Evolutionary conservation across 1,284 basidiomycete genomes (phyloP), one percentile per base, ranked within the genome.

Genomic region (Lignosus rhinocerotis): DNA sequence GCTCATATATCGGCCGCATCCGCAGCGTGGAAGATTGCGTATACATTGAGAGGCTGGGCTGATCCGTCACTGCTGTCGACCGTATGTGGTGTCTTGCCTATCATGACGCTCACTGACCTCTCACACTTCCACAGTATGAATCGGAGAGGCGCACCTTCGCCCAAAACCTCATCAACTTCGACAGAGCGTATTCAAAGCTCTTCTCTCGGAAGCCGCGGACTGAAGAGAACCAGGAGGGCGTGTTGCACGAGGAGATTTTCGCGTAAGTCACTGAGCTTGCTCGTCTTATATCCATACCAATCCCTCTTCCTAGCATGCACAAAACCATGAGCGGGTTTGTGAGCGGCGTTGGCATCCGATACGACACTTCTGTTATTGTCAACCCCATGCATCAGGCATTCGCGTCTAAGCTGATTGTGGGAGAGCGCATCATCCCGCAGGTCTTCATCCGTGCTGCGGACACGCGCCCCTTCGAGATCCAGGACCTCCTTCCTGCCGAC

Each of bases 81-180:
- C 17, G 47, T 39, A 32, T 32, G 42, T 36, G 7, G 5, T 31
- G n/a, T n/a, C 43, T 19, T 9, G 8, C n/a, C 21, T 19, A 21
- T 36, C 46, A 16, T 51, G 21, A 11, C 11, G 11, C 31, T 30
- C 6, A 19, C 36, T 38, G 14, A 36, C 6, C 10, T 11, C 8
- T 19, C 6, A 19, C 25, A 30, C 19, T 45, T 8, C 10, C 21
- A 5, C 46, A 90, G 51, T 42, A 49, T 9, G 34, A 53, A 7
- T 45, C 39, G 16, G 91, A 93, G 68, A 80, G 91, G 41, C 79
- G 83, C 47, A 82, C 85, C 70, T 93, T 87, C 63, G 92, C 90
- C 0, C 83, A 90, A 71, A 88, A 93, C 63, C 79, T 95, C 53
- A 94, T 94, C 65, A 71, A 83, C 59, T 93, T 93, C 65, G 93